Percentiles rank a stretch among this genome's conserved stretches.
Conservation (phyloP, 2,329 filamentous ascomycete species). For the Meredithiella fracta region DNA sequence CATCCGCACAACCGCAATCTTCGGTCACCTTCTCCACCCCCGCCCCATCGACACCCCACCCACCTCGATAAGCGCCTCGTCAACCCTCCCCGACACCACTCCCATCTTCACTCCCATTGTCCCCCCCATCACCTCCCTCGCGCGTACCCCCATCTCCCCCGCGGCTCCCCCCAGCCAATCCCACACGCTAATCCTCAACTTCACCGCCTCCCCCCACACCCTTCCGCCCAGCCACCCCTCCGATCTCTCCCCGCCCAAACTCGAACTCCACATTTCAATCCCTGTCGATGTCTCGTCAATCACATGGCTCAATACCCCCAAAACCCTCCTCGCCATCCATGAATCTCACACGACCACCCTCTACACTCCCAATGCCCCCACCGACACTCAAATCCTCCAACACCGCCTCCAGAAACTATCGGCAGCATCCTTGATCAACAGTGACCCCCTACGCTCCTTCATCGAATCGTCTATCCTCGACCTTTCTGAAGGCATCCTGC, state of each 20-base stretch:
- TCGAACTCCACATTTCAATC: slow-evolving; percentile 15
- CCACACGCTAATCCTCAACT: slow-evolving; percentile 7
- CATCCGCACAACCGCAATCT: slow-evolving; percentile 26
- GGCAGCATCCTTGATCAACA: not conserved
- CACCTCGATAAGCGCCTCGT: not conserved
- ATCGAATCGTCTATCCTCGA: slow-evolving; percentile 29
- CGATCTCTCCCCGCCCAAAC: slow-evolving; percentile 11
- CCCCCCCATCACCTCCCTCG: slow-evolving; percentile 32
- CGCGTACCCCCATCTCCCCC: slow-evolving; percentile 22
- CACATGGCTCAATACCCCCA: slow-evolving; percentile 18
- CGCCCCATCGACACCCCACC: slow-evolving; percentile 13
- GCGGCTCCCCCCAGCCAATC: slow-evolving; percentile 14
- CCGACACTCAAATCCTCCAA: slow-evolving; percentile 29
- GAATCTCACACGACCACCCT: slow-evolving; percentile 24
- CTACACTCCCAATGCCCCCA: slow-evolving; percentile 24
- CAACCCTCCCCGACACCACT: not conserved
- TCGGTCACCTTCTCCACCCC: slow-evolving; percentile 34
- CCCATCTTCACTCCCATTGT: slow-evolving; percentile 27
- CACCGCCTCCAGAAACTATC: slow-evolving; percentile 15
- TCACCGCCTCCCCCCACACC: slow-evolving; percentile 11
- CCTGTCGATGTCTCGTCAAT: slow-evolving; percentile 13
- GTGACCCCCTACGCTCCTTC: slow-evolving; percentile 24
- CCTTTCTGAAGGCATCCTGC: slow-evolving; percentile 26
- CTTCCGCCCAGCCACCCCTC: slow-evolving; percentile 14
- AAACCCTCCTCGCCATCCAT: slow-evolving; percentile 25